A percentile compares a stretch with the other conserved stretches of the same genome.
These are phyloP conservation scores for Botrytis squamosa DNA, from an alignment of 2,329 filamentous ascomycete genomes.

Conservation along the genomic window DNA sequence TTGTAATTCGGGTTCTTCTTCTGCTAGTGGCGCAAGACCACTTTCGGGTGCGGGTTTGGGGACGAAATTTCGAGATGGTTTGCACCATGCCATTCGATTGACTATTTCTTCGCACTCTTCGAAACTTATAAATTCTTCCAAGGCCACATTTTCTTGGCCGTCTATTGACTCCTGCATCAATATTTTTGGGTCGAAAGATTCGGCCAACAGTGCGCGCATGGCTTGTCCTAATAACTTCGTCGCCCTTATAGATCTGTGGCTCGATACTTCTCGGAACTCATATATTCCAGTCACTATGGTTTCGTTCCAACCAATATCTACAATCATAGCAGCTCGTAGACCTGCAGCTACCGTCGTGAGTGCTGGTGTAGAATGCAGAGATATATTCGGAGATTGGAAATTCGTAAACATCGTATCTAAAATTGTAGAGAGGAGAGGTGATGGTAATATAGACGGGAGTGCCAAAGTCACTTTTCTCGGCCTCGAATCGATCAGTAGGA, in stretches of 20 bases:
- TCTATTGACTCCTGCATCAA: constrained; percentile 29
- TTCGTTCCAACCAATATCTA: constrained; percentile 93
- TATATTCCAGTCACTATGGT: constrained; percentile 83
- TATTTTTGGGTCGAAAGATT: constrained; percentile 41
- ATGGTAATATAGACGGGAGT: constrained; percentile 73
- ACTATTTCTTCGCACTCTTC: constrained; percentile 80
- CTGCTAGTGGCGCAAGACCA: constrained; percentile 53
- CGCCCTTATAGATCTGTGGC: constrained; percentile 68
- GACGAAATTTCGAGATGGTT: constrained; percentile 30
- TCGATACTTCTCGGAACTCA: constrained; percentile 80
- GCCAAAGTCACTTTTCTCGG: constrained; percentile 72
- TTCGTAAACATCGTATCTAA: constrained; percentile 77
- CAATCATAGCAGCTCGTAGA: constrained; percentile 77
- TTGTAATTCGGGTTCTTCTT: constrained; percentile 52
- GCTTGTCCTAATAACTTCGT: constrained; percentile 70
- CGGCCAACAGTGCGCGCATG: constrained; percentile 63
- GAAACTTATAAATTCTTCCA: constrained; percentile 54
- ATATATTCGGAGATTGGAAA: constrained; percentile 78
- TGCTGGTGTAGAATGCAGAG: constrained; percentile 74
- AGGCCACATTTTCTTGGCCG: constrained; percentile 21
- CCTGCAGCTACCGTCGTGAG: constrained; percentile 77
- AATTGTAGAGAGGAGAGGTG: constrained; percentile 72
- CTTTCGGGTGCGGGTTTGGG: constrained; percentile 27
- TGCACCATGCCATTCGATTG: constrained; percentile 77
- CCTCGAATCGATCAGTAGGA: constrained; percentile 70